Evolutionary conservation across 192 early-diverging fungal genomes (phyloP), one percentile per base, ranked within the genome.

Genomic region (Thoreauomyces humboldtii): DNA sequence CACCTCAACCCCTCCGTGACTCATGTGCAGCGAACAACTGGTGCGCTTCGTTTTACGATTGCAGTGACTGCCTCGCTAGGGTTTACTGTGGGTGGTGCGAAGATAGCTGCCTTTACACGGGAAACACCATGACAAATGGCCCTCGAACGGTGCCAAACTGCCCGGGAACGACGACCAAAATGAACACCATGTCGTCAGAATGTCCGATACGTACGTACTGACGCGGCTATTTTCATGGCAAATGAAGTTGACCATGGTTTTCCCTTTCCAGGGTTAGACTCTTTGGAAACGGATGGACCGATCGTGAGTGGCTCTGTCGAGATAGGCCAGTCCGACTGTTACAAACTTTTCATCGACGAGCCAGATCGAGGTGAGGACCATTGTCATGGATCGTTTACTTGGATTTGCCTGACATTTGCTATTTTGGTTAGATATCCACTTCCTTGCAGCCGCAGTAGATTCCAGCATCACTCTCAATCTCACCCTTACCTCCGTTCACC

Each of bases 21-120:
- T 14, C 25, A 6, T 57, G 64, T 29, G 59, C 59, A 7, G 27
- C 19, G 27, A 35, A 11, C 27, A 60, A 24, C 1, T 69, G 67
- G 67, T 69, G 67, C 41, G 21, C 46, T 7, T 11, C 4, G 9
- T 54, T 5, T 4, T 63, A 65, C 48, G 69, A 71, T 37, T 71
- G 69, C 36, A 28, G 11, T 7, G 69, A 71, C 38, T 71, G 69
- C 27, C 4, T 65, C n/a, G 63, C 62, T 3, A 36, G 63, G n/a
- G 33, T 28, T 4, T 65, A 46, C 19, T 71, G 69, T 48, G 62
- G 54, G 19, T 71, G 62, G 61, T 71, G 69, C 61, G 45, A 32
- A 5, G 33, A 64, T 32, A 14, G 5, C 17, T 71, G 69, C 41
- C 61, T 65, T 3, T 65, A 27, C 33, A 32, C 44, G 19, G 62